These are phyloP conservation scores for Kluyveromyces sp. DNA, from an alignment of 1,139 yeast species.

Conservation along the genomic window DNA sequence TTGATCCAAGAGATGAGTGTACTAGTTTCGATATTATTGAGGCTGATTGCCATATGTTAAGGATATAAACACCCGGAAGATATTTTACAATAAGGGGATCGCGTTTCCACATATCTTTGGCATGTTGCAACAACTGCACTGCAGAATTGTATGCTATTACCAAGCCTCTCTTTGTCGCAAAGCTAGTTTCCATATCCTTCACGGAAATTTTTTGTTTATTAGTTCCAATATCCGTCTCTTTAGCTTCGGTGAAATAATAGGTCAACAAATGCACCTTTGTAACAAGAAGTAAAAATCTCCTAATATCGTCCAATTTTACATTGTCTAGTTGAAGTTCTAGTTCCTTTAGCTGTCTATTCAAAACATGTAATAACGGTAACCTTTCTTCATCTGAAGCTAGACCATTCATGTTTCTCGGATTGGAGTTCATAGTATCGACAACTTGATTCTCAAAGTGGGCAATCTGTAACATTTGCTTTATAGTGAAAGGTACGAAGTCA, in stretches of 20 bases:
- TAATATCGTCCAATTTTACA: conserved; percentile 47
- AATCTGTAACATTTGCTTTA: conserved; percentile 70
- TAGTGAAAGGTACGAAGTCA: conserved; percentile 48
- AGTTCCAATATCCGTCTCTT: conserved; percentile 1
- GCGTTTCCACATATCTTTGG: conserved; percentile 50
- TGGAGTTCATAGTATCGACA: conserved; percentile 67
- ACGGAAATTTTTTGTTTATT: conserved; percentile 5
- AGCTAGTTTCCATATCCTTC: conserved; percentile 16
- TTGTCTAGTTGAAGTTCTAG: conserved; percentile 48
- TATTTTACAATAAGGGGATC: conserved; percentile 62
- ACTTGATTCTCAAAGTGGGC: conserved; percentile 83
- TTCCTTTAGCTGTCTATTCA: conserved; percentile 66
- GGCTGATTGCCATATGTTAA: conserved; percentile 87
- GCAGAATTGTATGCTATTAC: conserved; percentile 77
- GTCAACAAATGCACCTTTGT: conserved; percentile 75
- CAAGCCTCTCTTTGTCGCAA: conserved; percentile 64
- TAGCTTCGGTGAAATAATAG: conserved; percentile 68
- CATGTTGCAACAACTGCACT: conserved; percentile 59
- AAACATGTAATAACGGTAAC: conserved; percentile 61
- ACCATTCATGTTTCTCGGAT: conserved; percentile 61
- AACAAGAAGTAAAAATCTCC: conserved; percentile 60
- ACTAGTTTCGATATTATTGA: conserved; percentile 72
- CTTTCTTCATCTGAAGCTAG: conserved; percentile 54
- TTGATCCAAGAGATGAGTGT: conserved; percentile 62
- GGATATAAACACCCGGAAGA: conserved; percentile 74